Conservation (phyloP, 1,284 basidiomycete species). For the Tilletia horrida region DNA sequence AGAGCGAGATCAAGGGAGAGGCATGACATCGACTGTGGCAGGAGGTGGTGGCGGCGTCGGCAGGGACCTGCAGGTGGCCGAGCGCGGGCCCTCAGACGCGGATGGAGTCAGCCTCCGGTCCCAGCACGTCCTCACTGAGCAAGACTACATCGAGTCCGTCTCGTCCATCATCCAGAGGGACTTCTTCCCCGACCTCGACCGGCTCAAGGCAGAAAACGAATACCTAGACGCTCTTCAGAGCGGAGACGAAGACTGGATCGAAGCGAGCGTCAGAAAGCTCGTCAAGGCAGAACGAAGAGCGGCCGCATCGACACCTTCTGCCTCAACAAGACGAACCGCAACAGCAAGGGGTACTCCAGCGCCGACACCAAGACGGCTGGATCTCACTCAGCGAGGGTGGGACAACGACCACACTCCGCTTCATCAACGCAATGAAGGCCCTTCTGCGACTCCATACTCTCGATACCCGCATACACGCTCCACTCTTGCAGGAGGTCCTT, state of each 20-base stretch:
- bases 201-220: constrained; percentile 46
- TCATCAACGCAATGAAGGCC: background rate
- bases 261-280: background rate
- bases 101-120: constrained; percentile 3
- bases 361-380: background rate
- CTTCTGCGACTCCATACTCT: background rate
- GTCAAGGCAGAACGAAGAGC: constrained; percentile 18
- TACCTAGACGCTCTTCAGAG: constrained; percentile 44
- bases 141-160: constrained; percentile 88
- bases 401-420: constrained; percentile 10
- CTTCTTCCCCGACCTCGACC: constrained; percentile 72
- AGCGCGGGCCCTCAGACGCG: background rate
- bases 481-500: background rate
- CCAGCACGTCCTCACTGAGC: constrained; percentile 62
- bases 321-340: background rate
- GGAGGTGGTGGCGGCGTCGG: too few relatives aligned
- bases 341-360: background rate
- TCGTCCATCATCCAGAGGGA: constrained; percentile 91
- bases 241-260: constrained; percentile 12
- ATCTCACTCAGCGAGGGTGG: background rate
- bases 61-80: too few relatives aligned
- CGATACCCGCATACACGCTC: constrained; percentile 22
- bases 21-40: too few relatives aligned
- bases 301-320: background rate
- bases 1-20: too few relatives aligned